These are phyloP conservation scores for Aquilaria sinensis DNA, from an alignment of 345 rosid genomes.

Conservation along the genomic window DNA sequence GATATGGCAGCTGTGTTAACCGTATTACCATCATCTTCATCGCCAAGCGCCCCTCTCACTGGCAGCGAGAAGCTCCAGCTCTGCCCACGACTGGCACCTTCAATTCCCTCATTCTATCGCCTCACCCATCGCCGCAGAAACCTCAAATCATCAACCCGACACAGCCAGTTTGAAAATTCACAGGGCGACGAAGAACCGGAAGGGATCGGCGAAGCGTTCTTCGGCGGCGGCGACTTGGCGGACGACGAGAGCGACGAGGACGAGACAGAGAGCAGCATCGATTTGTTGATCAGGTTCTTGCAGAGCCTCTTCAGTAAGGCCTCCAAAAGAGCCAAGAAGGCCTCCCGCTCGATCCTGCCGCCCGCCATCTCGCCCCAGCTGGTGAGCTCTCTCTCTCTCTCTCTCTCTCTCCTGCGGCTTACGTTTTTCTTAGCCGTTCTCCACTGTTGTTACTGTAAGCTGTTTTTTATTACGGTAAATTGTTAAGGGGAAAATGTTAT, in stretches of 20 bases:
- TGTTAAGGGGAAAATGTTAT: too few species aligned
- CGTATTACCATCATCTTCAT: too few species aligned
- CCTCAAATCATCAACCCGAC: too few species aligned
- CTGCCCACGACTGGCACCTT: too few species aligned
- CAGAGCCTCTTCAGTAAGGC: conserved; percentile 54
- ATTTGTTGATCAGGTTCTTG: conserved; percentile 60
- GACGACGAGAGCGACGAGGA: conserved; percentile 47
- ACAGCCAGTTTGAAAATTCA: conserved; percentile 30
- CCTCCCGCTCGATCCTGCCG: conserved; percentile 60
- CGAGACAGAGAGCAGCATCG: conserved; percentile 63
- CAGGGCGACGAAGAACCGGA: conserved; percentile 27
- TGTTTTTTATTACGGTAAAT: too few species aligned
- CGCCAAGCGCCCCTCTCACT: too few species aligned
- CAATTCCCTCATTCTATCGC: too few species aligned
- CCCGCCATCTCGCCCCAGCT: conserved; percentile 54
- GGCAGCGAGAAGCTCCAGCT: too few species aligned
- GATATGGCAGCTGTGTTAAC: too few species aligned
- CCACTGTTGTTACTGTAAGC: too few species aligned
- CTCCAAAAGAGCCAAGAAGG: conserved; percentile 68
- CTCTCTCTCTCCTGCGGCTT: not conserved
- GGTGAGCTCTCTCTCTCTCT: conserved; percentile 26
- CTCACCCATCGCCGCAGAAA: too few species aligned
- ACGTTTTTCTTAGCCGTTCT: too few species aligned
- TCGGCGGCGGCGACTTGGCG: conserved; percentile 20
- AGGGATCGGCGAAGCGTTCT: conserved; percentile 36